A percentile compares a stretch with the other conserved stretches of the same genome.
These are phyloP conservation scores for Periconia sp. DNA, from an alignment of 2,329 filamentous ascomycete species.

Conservation along the genomic window DNA sequence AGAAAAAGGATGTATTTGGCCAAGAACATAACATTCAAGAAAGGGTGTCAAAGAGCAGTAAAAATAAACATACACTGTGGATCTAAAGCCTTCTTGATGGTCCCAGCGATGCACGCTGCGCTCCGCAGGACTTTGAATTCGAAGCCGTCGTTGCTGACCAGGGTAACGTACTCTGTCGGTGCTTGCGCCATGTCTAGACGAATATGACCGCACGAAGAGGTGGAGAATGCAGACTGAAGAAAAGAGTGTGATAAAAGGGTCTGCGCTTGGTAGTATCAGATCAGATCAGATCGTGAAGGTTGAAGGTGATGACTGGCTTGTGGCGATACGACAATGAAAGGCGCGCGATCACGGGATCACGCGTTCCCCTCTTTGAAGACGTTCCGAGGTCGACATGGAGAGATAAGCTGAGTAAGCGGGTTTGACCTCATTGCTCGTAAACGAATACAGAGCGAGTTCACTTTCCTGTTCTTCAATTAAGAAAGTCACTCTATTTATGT, in stretches of 20 bases:
- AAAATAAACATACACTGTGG: constrained; percentile 57
- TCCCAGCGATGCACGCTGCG: constrained; percentile 68
- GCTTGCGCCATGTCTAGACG: not conserved
- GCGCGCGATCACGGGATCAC: constrained; percentile 25
- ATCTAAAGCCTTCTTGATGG: constrained; percentile 75
- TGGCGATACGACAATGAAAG: not conserved
- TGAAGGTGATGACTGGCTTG: not conserved
- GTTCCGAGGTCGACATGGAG: constrained; percentile 5
- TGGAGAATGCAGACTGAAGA: not conserved
- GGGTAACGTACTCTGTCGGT: constrained; percentile 70
- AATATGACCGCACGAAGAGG: no score
- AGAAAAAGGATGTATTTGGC: no score
- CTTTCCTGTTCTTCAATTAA: no score
- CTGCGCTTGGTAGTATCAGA: not conserved
- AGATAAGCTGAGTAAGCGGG: not conserved
- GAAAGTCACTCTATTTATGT: no score
- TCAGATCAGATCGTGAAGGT: not conserved
- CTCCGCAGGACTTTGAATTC: constrained; percentile 76
- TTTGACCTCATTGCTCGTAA: not conserved
- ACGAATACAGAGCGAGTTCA: no score
- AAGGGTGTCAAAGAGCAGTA: not conserved
- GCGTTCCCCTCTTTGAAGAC: constrained; percentile 20
- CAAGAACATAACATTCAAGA: not conserved
- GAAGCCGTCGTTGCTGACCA: constrained; percentile 74
- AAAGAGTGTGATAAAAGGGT: no score